Evolutionary conservation across 192 early-diverging fungal genomes (phyloP), one percentile per base, ranked within the genome.

Genomic region (Dimargaris cristalligena): DNA sequence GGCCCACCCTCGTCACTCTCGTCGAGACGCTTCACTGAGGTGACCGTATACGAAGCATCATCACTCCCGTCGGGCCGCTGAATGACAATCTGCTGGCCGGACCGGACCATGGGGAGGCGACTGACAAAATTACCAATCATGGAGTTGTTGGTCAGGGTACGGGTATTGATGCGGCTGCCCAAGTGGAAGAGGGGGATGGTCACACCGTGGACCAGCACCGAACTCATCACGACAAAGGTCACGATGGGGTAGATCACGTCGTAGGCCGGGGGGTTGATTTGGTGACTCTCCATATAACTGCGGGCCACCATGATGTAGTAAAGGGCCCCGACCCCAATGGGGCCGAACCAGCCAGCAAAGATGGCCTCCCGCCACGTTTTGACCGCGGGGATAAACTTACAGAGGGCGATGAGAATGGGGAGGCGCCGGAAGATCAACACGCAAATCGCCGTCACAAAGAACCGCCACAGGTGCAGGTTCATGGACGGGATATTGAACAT

Each of bases 261-360:
- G 47, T 52, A 48, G n/a, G 29, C 1, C 13, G 44, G 26, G 9
- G 58, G 20, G 44, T 44, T 59, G 58, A 59, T 65, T 52, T 58
- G 44, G 54, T 74, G 65, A 13, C 61, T 55, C 0, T 68, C 55
- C 22, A 71, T 8, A 28, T 71, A 63, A 35, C 67, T 66, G 38
- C 66, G 66, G 0, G 76, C 64, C 58, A 75, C 72, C 10, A 71
- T 65, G 11, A 72, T 62, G 60, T 84, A 86, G 49, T 72, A 86
- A 9, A 83, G 34, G 14, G 80, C 79, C 6, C 77, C 70, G 33
- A 80, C 83, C 14, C 85, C 88, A 50, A 95, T 86, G 4, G 91
- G 91, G 0, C 91, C 92, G 62, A 95, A 95, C 88, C 87, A 95
- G 11, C 90, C 90, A 11, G 80, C 81, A 65, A 91, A 91, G 3